A percentile compares a stretch with the other conserved stretches of the same genome.
Evolutionary conservation across 192 early-diverging fungal genomes (phyloP).

Genomic region (Spizellomyces punctatus): DNA sequence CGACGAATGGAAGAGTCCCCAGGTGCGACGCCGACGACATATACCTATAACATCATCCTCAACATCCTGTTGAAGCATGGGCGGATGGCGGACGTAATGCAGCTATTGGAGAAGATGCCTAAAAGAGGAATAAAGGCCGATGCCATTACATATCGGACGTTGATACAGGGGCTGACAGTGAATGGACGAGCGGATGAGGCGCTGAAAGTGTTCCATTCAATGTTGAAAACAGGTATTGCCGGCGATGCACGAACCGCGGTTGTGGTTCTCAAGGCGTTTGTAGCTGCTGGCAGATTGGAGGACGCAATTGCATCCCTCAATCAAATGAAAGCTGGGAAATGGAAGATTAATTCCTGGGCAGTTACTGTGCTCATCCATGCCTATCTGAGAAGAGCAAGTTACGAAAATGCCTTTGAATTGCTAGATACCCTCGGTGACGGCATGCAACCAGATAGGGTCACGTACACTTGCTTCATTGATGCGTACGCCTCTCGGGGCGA

Average conservation of each 20-base stretch:
- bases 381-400: neutral
- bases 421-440: neutral
- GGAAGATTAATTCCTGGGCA: neutral
- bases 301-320: conserved; percentile 6
- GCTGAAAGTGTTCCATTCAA: neutral
- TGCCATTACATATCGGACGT: conserved; percentile 6
- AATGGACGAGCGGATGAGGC: neutral
- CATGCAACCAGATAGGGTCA: conserved; percentile 1
- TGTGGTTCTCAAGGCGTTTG: neutral
- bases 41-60: conserved; percentile 22
- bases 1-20: neutral
- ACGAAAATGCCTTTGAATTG: neutral
- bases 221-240: neutral
- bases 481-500: conserved; percentile 3
- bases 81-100: neutral
- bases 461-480: conserved; percentile 9
- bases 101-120: conserved; percentile 5
- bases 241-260: neutral
- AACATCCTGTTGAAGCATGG: neutral
- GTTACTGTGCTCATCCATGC: conserved; percentile 22
- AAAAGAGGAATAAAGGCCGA: neutral
- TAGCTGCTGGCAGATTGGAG: neutral
- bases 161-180: conserved; percentile 9
- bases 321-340: neutral
- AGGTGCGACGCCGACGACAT: neutral